Percentiles rank a stretch among this genome's conserved stretches.
phyloP scores from a whole-genome alignment of 2,329 filamentous ascomycete genomes.

The Biscogniauxia marginata region DNA sequence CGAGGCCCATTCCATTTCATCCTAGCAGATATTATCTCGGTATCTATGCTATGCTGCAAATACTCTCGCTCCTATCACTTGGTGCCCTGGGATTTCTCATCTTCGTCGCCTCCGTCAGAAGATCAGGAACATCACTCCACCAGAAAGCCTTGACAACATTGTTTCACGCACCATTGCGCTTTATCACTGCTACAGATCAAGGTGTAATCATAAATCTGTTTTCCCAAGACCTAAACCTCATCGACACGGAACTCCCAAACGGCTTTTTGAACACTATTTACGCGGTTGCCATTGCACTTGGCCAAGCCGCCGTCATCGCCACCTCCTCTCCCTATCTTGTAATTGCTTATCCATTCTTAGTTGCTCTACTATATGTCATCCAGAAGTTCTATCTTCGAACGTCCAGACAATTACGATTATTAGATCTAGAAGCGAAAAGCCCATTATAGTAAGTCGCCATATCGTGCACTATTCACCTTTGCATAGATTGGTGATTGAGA shows the following conservation, averaged over 20 bases:
- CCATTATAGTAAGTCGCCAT: constrained; percentile 42
- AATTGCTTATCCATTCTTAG: constrained; percentile 42
- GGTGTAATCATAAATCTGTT: constrained; percentile 45
- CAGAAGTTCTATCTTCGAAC: constrained; percentile 52
- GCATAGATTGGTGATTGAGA: not conserved
- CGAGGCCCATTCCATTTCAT: constrained; percentile 11
- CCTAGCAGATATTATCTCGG: constrained; percentile 24
- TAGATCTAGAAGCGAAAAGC: constrained; percentile 51
- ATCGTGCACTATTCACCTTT: not conserved
- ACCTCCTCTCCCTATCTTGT: constrained; percentile 39
- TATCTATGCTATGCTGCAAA: constrained; percentile 23
- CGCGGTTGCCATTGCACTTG: constrained; percentile 3
- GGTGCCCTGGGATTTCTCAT: constrained; percentile 12
- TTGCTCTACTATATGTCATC: constrained; percentile 40
- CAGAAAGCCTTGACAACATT: constrained; percentile 29
- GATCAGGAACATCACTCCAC: constrained; percentile 20
- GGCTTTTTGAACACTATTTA: constrained; percentile 31
- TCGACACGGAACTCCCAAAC: constrained; percentile 41
- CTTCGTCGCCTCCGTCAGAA: constrained; percentile 13
- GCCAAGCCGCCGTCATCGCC: constrained; percentile 44
- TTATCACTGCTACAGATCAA: constrained; percentile 42
- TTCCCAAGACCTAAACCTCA: constrained; percentile 44
- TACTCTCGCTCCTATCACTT: constrained; percentile 16
- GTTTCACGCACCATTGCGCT: constrained; percentile 39
- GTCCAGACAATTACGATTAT: constrained; percentile 48